A percentile compares a stretch with the other conserved stretches of the same genome.
These are phyloP conservation scores for Drosera capensis DNA, from an alignment of 148 eudicot species.

Conservation along the genomic window DNA sequence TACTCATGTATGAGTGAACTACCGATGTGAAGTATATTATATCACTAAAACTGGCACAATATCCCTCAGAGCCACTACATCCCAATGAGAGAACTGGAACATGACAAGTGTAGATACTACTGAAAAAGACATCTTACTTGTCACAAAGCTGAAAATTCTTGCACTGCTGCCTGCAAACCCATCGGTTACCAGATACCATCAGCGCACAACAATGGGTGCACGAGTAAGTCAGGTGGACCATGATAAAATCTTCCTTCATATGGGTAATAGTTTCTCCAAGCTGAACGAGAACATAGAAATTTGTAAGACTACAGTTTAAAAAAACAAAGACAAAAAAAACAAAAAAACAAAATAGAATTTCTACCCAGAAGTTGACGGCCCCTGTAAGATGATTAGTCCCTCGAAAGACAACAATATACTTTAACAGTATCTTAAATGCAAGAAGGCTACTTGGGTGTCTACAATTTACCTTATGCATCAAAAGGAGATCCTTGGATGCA, in stretches of 20 bases:
- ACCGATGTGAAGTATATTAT: no score
- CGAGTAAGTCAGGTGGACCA: constrained; percentile 91
- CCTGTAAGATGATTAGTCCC: no score
- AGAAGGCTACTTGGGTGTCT: not conserved
- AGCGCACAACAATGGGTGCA: constrained; percentile 66
- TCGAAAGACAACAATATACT: no score
- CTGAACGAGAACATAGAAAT: constrained; percentile 18
- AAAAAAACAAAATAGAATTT: not conserved
- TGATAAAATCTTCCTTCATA: constrained; percentile 94
- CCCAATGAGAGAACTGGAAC: not conserved
- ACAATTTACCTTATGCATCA: constrained; percentile 73
- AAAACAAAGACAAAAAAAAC: not conserved
- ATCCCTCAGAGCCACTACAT: no score
- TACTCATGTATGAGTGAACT: no score
- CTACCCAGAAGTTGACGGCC: not conserved
- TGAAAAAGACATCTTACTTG: constrained; percentile 30
- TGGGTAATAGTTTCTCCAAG: constrained; percentile 80
- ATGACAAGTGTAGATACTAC: not conserved
- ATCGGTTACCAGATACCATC: constrained; percentile 72
- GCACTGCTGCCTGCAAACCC: constrained; percentile 78
- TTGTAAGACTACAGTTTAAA: not conserved
- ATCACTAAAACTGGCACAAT: no score
- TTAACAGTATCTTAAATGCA: no score
- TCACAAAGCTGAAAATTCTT: constrained; percentile 81
- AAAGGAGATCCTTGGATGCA: constrained; percentile 68